Evolutionary conservation across 805 yeast genomes (phyloP).

Genomic region (Tetrapisispora pingtungensis): DNA sequence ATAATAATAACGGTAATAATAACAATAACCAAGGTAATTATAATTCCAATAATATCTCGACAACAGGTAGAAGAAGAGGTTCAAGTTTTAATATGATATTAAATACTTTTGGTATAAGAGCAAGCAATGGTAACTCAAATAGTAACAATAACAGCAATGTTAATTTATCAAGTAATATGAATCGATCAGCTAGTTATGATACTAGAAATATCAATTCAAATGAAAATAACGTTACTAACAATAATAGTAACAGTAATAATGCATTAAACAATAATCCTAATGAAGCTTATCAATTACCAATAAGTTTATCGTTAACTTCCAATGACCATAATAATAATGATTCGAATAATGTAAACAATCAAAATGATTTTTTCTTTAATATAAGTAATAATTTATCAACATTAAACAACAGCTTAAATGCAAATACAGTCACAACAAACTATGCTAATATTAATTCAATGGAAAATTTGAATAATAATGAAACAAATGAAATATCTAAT

Average conservation of each 20-base stretch:
- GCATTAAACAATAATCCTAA: not conserved
- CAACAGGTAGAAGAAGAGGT: slow-evolving; percentile 12
- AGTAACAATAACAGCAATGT: not conserved
- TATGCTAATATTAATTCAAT: not conserved
- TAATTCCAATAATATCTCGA: not conserved
- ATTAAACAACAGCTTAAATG: slow-evolving; percentile 4
- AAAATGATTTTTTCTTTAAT: slow-evolving; percentile 3
- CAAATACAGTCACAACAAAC: not conserved
- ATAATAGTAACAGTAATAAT: not conserved
- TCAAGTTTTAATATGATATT: slow-evolving; percentile 21
- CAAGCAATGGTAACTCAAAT: not conserved
- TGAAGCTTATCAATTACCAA: slow-evolving; percentile 11
- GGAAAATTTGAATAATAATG: slow-evolving; percentile 2
- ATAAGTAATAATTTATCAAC: slow-evolving; percentile 3
- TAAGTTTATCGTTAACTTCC: slow-evolving; percentile 12
- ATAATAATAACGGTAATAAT: slow-evolving; percentile 3
- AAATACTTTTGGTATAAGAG: slow-evolving; percentile 25
- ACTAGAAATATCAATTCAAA: not conserved
- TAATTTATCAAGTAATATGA: not conserved
- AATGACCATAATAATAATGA: slow-evolving; percentile 1
- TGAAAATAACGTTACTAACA: not conserved
- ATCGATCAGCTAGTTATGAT: not conserved
- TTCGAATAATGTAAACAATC: slow-evolving; percentile 1
- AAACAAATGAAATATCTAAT: slow-evolving; percentile 2
- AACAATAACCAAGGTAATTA: not conserved